Evolutionary conservation across 139 green algal genomes (phyloP).

Genomic region (Chlorella sp.): DNA sequence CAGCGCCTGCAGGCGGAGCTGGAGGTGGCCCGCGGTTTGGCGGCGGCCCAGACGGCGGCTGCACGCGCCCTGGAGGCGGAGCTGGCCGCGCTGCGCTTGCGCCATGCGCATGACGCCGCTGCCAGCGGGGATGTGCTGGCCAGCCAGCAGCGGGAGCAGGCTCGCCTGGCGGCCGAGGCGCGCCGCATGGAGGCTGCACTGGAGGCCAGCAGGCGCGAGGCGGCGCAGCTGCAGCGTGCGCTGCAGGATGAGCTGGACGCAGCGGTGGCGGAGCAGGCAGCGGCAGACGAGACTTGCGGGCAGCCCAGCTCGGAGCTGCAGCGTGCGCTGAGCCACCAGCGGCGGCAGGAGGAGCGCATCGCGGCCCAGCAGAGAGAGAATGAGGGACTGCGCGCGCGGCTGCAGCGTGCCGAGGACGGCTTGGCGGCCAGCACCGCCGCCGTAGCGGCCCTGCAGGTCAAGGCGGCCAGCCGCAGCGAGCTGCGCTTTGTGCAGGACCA

Average conservation of each 20-base stretch:
- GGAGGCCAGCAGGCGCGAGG: not conserved
- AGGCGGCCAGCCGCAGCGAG: conserved; percentile 11
- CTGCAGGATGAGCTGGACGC: not conserved
- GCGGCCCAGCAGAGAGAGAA: not conserved
- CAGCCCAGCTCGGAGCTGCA: not conserved
- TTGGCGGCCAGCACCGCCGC: not conserved
- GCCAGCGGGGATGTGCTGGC: conserved; percentile 12
- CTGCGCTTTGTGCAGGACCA: conserved; percentile 5
- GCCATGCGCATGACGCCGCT: not conserved
- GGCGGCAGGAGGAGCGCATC: conserved; percentile 15
- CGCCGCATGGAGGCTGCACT: not conserved
- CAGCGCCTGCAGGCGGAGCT: conserved; percentile 12
- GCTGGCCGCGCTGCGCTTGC: conserved; percentile 9
- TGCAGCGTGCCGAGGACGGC: not conserved
- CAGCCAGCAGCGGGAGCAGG: conserved; percentile 20
- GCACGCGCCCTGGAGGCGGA: not conserved
- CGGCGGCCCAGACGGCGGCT: not conserved
- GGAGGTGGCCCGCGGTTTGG: not conserved
- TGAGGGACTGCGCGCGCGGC: not conserved
- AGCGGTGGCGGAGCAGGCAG: not conserved
- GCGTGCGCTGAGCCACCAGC: not conserved
- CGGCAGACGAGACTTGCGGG: too few relatives aligned
- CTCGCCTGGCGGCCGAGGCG: not conserved
- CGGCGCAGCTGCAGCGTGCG: not conserved
- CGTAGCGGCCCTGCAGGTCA: not conserved